Evolutionary conservation across 495 filamentous ascomycete species (phyloP), one percentile per base, ranked within the genome.

Genomic region (Penicillium pulvis): DNA sequence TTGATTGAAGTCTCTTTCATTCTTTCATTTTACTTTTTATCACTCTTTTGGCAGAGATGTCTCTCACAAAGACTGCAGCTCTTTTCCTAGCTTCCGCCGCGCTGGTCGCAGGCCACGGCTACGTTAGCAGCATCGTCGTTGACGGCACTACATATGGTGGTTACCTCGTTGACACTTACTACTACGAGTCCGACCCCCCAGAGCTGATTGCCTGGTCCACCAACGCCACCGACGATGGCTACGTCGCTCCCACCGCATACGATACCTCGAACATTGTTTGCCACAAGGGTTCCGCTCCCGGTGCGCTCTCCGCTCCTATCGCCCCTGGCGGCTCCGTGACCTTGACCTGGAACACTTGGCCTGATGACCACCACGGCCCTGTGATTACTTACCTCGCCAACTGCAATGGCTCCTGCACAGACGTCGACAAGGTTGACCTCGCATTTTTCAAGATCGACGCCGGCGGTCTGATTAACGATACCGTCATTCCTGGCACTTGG

Each of bases 391-490:
- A 91, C 68, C 77, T 94, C 0, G 90, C 90, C 46, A 73, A 81
- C 11, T 92, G 89, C 80, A 75, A 83, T 59, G 87, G 86, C 20
- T 74, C 83, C 50, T 91, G 88, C 75, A 76, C 80, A 52, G 79
- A 71, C 0, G 87, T 85, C 24, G 81, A 89, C 72, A 85, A 87
- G 72, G 77, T 74, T 0, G 68, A 62, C 0, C 82, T 92, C 12
- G 63, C 85, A 47, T 92, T 87, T 75, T 89, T 92, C 82, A 92
- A 92, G 83, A 88, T 92, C 57, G 82, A 81, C 59, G 79, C 81
- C n/a, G 69, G 73, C 2, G 89, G 87, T 50, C 75, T 90, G 24
- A 52, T 63, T 41, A 47, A 45, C 10, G 53, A 55, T 16, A 24
- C 46, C 19, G 33, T 47, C 7, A 44, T 51, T 1, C 80, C 79